Percentiles rank a stretch among this genome's conserved stretches.
Evolutionary conservation across 352 stramenopile genomes (phyloP).

Genomic region (Thalassiosira mediterranea): DNA sequence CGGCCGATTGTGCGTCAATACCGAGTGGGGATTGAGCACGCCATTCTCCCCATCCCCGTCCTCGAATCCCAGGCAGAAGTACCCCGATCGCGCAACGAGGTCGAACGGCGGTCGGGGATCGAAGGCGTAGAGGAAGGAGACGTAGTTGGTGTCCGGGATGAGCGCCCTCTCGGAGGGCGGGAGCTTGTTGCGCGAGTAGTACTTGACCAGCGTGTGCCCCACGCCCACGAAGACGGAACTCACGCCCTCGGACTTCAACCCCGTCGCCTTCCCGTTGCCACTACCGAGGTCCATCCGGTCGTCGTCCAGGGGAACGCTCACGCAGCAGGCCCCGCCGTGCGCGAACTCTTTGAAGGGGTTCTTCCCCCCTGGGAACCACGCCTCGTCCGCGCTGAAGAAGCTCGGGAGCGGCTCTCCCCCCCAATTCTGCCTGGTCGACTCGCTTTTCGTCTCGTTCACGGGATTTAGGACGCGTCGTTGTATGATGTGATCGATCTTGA

Average conservation of each 20-base stretch:
- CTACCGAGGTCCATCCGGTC: conserved; percentile 11
- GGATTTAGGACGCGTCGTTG: not conserved
- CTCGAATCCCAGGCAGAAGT: conserved; percentile 59
- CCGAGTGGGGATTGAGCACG: conserved; percentile 10
- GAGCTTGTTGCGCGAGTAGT: not conserved
- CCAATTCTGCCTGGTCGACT: no score
- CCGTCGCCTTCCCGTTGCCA: not conserved
- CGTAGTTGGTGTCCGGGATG: conserved; percentile 12
- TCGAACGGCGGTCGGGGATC: conserved; percentile 25
- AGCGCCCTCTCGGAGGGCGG: not conserved
- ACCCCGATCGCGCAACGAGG: conserved; percentile 32
- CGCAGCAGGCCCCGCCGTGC: conserved; percentile 14
- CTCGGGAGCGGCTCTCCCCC: not conserved
- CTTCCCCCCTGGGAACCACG: conserved; percentile 13
- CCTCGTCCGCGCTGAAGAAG: conserved; percentile 10
- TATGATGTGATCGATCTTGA: not conserved
- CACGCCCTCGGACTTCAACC: not conserved
- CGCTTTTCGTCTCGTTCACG: conserved; percentile 2
- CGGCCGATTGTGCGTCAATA: conserved; percentile 10
- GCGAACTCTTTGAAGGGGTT: not conserved
- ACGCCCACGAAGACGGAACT: conserved; percentile 14
- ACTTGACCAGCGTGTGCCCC: conserved; percentile 1
- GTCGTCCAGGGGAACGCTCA: not conserved
- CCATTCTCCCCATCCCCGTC: conserved; percentile 5
- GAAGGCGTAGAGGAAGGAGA: conserved; percentile 27